Percentiles rank a stretch among this genome's conserved stretches.
Conservation (phyloP, 768 basidiomycete genomes). For the Trametes villosa region DNA sequence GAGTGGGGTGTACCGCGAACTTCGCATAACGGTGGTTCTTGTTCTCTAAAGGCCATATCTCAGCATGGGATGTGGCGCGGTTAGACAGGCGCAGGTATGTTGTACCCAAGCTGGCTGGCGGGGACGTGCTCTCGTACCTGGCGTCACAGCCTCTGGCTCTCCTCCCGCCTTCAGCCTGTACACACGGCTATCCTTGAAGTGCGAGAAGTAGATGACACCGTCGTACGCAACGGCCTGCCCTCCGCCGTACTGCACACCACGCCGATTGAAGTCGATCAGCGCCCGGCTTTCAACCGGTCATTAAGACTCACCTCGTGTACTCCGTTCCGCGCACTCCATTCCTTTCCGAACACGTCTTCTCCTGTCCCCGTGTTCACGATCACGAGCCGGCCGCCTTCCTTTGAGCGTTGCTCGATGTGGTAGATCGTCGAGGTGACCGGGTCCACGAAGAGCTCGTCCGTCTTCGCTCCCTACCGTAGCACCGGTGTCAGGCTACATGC, state of each 20-base stretch:
- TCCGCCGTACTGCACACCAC: conserved; percentile 58
- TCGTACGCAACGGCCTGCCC: conserved; percentile 57
- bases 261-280: conserved; percentile 35
- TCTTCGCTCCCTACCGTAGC: conserved; percentile 9
- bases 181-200: conserved; percentile 55
- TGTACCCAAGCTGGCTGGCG: conserved; percentile 8
- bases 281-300: background rate
- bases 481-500: background rate
- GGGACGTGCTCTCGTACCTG: conserved; percentile 48
- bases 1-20: conserved; percentile 59
- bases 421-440: conserved; percentile 49
- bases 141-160: conserved; percentile 54
- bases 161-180: conserved; percentile 46
- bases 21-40: conserved; percentile 63
- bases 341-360: conserved; percentile 55
- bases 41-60: no score
- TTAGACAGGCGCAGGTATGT: background rate
- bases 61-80: no score
- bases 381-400: conserved; percentile 57
- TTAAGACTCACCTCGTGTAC: conserved; percentile 54
- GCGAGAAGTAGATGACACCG: conserved; percentile 61
- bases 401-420: conserved; percentile 63
- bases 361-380: conserved; percentile 55
- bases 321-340: conserved; percentile 58
- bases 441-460: conserved; percentile 39